A percentile compares a stretch with the other conserved stretches of the same genome.
Evolutionary conservation across 2,329 filamentous ascomycete genomes (phyloP).

Genomic region (Fusarium sp.): DNA sequence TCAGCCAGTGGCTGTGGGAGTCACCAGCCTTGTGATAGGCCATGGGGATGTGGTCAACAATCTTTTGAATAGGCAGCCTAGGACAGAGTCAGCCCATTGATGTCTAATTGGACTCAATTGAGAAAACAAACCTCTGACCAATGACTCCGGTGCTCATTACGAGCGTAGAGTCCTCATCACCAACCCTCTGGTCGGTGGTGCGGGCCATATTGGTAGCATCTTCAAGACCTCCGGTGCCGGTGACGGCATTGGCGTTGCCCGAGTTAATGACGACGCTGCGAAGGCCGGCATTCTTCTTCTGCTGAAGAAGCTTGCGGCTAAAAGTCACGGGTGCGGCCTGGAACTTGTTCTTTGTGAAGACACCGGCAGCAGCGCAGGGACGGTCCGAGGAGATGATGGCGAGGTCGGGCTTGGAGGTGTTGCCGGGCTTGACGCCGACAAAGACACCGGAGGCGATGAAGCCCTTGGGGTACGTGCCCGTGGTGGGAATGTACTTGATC

Average conservation of each 20-base stretch:
- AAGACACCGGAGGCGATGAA: constrained; percentile 89
- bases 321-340: constrained; percentile 95
- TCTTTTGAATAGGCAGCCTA: constrained; percentile 90
- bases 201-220: constrained; percentile 88
- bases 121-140: constrained; percentile 76
- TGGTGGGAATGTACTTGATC: constrained; percentile 88
- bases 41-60: constrained; percentile 82
- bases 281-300: constrained; percentile 75
- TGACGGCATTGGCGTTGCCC: constrained; percentile 97
- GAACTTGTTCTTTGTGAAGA: constrained; percentile 99
- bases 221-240: constrained; percentile 87
- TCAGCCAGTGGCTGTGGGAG: constrained; percentile 87
- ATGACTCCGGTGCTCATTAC: constrained; percentile 99
- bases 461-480: constrained; percentile 88
- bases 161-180: constrained; percentile 71
- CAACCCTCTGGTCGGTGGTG: constrained; percentile 75
- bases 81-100: constrained; percentile 27
- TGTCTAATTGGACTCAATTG: constrained; percentile 7
- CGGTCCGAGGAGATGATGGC: constrained; percentile 88
- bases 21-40: constrained; percentile 78
- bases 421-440: constrained; percentile 93
- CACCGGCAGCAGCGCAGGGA: constrained; percentile 88
- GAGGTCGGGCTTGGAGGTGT: constrained; percentile 91
- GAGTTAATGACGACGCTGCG: constrained; percentile 92
- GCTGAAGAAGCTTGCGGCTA: constrained; percentile 77